Evolutionary conservation across 2,329 filamentous ascomycete genomes (phyloP), one percentile per base, ranked within the genome.

Genomic region (Lojkania enalia): DNA sequence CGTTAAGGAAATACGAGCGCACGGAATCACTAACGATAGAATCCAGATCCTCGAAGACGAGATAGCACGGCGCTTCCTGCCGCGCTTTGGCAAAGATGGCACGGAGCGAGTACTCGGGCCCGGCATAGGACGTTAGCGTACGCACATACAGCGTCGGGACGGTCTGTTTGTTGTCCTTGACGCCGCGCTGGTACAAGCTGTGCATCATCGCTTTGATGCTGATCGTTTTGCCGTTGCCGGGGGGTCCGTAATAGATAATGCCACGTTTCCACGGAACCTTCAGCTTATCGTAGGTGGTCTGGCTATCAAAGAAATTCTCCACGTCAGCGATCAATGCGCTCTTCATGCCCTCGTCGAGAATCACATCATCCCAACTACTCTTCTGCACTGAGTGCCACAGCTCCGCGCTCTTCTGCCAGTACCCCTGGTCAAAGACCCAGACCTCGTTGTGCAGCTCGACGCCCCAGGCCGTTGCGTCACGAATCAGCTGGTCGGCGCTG

Each of bases 21-120:
- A 85, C 80, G 2, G 61, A 52, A 42, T 84, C 79, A 9, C 75
- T 76, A 33, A 88, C 78, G 23, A 88, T 77, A 6, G 79, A 83
- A 61, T 88, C 86, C 4, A 88, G 75, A 51, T 88, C 86, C 63
- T 88, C 86, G 46, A 88, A 85, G 30, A 88, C 81, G 3, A 88
- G 77, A 49, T 86, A 80, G 69, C 84, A 88, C 0, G 85, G 85
- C 0, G 85, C 81, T 48, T 79, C 77, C 51, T 79, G 72, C 16
- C 85, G 73, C 0, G 85, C 85, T 50, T 81, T 81, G 15, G 7
- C 39, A 38, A 71, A 71, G 29, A 71, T 70, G 19, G 46, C 35
- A n/a, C 44, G 41, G 13, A 71, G 46, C 48, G 75, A 66, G 50
- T 71, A 74, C 54, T 86, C 82, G 0, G 83, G 82, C 0, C 83